A percentile compares a stretch with the other conserved stretches of the same genome.
Evolutionary conservation across 2,329 filamentous ascomycete species (phyloP).

Genomic region (Diaporthe capsici): DNA sequence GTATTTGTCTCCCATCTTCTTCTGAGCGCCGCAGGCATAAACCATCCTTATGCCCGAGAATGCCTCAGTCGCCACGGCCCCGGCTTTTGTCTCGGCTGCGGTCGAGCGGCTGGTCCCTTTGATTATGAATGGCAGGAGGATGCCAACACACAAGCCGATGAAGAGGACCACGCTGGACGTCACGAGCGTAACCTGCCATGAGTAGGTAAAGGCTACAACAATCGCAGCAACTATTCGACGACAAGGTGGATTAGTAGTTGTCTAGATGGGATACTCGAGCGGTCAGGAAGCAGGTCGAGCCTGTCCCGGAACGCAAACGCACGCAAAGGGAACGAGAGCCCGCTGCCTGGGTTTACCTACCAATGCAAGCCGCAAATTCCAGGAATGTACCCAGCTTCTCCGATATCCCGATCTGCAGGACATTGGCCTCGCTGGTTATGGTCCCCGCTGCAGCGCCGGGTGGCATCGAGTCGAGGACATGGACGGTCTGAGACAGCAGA

Average conservation of each 20-base stretch:
- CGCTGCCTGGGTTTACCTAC: constrained; percentile 23
- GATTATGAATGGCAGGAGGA: constrained; percentile 69
- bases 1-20: constrained; percentile 67
- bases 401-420: constrained; percentile 74
- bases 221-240: constrained; percentile 58
- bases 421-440: constrained; percentile 75
- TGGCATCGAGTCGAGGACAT: constrained; percentile 76
- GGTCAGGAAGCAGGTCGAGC: not conserved
- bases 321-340: not conserved
- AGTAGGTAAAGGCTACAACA: constrained; percentile 69
- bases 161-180: constrained; percentile 70
- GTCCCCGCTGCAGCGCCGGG: constrained; percentile 73
- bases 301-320: not conserved
- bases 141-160: constrained; percentile 63
- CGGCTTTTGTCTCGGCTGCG: constrained; percentile 69
- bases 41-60: constrained; percentile 73
- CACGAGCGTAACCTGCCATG: constrained; percentile 72
- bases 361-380: constrained; percentile 67
- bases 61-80: constrained; percentile 72
- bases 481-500: constrained; percentile 76
- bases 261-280: not conserved
- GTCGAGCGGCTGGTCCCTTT: constrained; percentile 63
- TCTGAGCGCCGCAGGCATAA: constrained; percentile 73
- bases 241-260: not conserved
- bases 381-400: constrained; percentile 73